Base-by-base conservation (phyloP, 306 rosid species). In the Dicorynia guianensis region DNA sequence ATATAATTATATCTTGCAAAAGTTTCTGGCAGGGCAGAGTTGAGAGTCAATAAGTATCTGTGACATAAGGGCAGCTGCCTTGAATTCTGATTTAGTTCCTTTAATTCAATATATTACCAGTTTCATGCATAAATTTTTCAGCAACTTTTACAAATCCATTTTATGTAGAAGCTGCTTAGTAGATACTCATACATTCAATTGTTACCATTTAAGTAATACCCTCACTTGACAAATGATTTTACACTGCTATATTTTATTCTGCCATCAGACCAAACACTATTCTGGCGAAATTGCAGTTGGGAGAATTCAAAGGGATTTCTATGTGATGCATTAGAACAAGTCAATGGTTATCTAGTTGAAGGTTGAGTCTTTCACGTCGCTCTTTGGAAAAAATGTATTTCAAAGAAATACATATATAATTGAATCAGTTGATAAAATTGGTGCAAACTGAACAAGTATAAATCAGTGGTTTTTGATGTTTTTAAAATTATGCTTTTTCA, bases 1-100 rank as follows among this genome's bases (percentile, higher is more conserved):
- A 49, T 63, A 18, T 67, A 46, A 53, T 14, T 25, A 56, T 58
- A 67, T 63, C 78, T 14, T 64, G 70, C 74, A 46, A 67, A 63
- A 77, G 68, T 12, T 42, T 69, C 69, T 58, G 59, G 36, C 12
- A 67, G 46, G 12, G 36, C 12, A 67, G 57, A 67, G 17, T 39
- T 72, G 56, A 68, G 42, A 40, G 40, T 3, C 14, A 4, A 48
- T 20, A 25, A 47, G 39, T 72, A 53, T 56, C 39, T 65, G 34
- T 52, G 43, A 42, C 56, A 44, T 56, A 15, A 13, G 57, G 43
- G 55, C 56, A 61, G 36, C 20, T 71, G 20, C 54, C 62, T 81
- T 7, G 35, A 49, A 33, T 58, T 39, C 59, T n/a, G 48, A 33
- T 58, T 39, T 59, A 34, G 48, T 40, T 57, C 49, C 9, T 30